phyloP scores from a whole-genome alignment of 805 yeast species.

The Ogataea paradorogensis region DNA sequence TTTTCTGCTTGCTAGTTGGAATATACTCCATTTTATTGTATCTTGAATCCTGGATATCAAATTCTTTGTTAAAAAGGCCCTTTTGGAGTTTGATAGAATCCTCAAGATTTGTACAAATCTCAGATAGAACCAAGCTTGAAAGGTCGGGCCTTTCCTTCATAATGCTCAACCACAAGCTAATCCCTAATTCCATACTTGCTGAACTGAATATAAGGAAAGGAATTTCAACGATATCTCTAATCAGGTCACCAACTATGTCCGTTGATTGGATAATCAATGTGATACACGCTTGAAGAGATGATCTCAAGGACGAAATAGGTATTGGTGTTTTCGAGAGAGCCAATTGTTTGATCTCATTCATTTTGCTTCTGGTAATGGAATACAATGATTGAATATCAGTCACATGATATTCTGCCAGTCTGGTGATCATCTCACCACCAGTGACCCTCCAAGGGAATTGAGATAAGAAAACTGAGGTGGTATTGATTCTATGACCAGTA shows the following conservation, averaged over 20 bases:
- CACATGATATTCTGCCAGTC: constrained; percentile 25
- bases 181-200: constrained; percentile 57
- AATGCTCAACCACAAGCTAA: constrained; percentile 77
- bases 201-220: constrained; percentile 71
- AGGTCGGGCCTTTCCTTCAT: constrained; percentile 62
- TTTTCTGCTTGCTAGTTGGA: constrained; percentile 68
- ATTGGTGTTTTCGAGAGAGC: constrained; percentile 18
- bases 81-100: constrained; percentile 50
- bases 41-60: constrained; percentile 59
- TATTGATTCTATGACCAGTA: constrained; percentile 40
- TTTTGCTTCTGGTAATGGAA: constrained; percentile 9
- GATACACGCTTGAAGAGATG: constrained; percentile 41
- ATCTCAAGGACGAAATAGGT: constrained; percentile 34
- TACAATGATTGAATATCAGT: constrained; percentile 26
- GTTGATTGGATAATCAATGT: constrained; percentile 39
- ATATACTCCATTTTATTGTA: constrained; percentile 80
- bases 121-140: constrained; percentile 61
- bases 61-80: constrained; percentile 62
- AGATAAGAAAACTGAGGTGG: constrained; percentile 70
- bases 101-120: constrained; percentile 69
- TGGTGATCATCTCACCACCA: constrained; percentile 35
- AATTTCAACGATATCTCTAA: constrained; percentile 53
- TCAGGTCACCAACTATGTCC: constrained; percentile 43
- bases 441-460: constrained; percentile 64
- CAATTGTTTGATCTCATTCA: constrained; percentile 5